Percentiles rank a stretch among this genome's conserved stretches.
Evolutionary conservation across 257 asterid species (phyloP).

Genomic region (Nicotiana tabacum): DNA sequence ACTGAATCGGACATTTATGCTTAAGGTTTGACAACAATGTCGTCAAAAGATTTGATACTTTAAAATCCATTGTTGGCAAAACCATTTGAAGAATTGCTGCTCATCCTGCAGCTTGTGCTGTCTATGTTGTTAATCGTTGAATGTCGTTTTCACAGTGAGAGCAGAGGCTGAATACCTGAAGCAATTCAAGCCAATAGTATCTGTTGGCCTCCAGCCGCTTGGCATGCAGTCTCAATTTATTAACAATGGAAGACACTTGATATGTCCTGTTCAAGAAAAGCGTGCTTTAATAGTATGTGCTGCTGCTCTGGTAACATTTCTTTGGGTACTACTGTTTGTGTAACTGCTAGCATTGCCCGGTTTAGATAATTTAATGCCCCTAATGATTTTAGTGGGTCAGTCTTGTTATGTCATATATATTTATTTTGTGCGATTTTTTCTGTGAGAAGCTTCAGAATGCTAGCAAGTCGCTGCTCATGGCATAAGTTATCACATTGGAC

Average conservation of each 20-base stretch:
- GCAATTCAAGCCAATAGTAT: conserved; percentile 22
- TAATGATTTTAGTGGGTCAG: too few species aligned
- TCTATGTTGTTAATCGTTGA: neutral
- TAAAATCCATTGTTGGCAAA: neutral
- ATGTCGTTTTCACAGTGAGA: conserved; percentile 22
- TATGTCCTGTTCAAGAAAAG: conserved; percentile 16
- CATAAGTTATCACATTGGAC: neutral
- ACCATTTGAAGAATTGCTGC: neutral
- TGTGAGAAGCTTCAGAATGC: neutral
- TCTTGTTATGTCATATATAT: neutral
- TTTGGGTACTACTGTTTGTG: neutral
- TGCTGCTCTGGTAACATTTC: conserved; percentile 51
- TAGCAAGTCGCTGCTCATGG: neutral
- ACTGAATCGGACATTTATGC: neutral
- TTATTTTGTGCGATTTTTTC: neutral
- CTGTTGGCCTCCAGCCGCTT: conserved; percentile 25
- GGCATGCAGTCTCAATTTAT: conserved; percentile 27
- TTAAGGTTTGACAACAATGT: neutral
- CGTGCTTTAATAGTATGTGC: conserved; percentile 41
- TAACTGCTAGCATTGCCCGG: neutral
- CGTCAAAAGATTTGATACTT: neutral
- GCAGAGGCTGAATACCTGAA: conserved; percentile 11
- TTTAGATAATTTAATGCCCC: neutral
- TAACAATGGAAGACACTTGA: conserved; percentile 16
- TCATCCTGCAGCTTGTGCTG: neutral